Percentiles rank a stretch among this genome's conserved stretches.
These are phyloP conservation scores for Rosellinia necatrix DNA, from an alignment of 2,329 filamentous ascomycete genomes.

Conservation along the genomic window DNA sequence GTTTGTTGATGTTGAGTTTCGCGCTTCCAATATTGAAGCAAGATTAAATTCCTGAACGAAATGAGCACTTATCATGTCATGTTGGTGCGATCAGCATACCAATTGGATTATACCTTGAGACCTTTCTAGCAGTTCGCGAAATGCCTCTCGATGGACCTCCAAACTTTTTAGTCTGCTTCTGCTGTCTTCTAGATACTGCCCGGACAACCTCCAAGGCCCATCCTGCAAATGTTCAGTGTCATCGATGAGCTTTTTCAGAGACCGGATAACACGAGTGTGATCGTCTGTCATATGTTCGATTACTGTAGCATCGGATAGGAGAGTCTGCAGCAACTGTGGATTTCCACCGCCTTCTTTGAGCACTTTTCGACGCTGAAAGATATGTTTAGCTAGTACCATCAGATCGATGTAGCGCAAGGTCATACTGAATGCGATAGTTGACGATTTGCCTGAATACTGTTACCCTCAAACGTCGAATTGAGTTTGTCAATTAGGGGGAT, in stretches of 20 bases:
- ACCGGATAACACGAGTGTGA: not conserved
- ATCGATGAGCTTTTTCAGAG: not conserved
- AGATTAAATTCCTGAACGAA: conserved; percentile 5
- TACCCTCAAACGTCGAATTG: not conserved
- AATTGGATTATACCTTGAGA: not conserved
- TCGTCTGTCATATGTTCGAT: not conserved
- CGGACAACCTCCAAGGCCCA: not conserved
- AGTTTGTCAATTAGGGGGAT: not conserved
- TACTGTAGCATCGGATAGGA: conserved; percentile 3
- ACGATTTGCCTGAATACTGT: not conserved
- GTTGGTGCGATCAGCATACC: not conserved
- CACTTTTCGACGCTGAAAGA: not conserved
- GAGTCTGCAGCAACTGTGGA: not conserved
- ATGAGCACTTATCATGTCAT: not conserved
- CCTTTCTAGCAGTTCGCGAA: not conserved
- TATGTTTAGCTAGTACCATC: not conserved
- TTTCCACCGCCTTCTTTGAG: not conserved
- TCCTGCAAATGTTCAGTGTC: not conserved
- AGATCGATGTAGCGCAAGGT: too few species aligned
- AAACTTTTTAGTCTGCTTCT: not conserved
- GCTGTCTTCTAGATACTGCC: not conserved
- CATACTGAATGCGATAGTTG: not conserved
- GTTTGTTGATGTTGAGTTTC: conserved; percentile 2
- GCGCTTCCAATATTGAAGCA: conserved; percentile 1
- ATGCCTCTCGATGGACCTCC: not conserved